Percentiles rank a stretch among this genome's conserved stretches.
These are phyloP conservation scores for Eucalyptus cladocalyx DNA, from an alignment of 345 rosid species.

Conservation along the genomic window DNA sequence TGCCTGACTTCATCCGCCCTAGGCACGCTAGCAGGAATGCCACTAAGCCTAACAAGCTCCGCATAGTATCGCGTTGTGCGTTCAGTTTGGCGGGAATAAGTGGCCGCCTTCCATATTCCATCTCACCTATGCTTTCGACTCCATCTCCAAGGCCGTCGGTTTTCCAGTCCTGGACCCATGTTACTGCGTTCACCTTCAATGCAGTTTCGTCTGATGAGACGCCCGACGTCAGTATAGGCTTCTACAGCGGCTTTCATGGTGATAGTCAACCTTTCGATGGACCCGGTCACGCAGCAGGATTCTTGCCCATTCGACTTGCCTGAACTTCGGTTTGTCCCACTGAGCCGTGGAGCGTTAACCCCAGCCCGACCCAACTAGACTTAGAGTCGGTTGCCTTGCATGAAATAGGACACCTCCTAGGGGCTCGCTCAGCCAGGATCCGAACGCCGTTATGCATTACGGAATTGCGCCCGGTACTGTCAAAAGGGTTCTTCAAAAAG, in stretches of 20 bases:
- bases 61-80: background rate
- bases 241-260: background rate
- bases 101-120: background rate
- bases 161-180: slow-evolving; percentile 6
- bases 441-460: slow-evolving; percentile 2
- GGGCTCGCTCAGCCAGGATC: slow-evolving; percentile 6
- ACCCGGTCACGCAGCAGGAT: background rate
- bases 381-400: slow-evolving; percentile 7
- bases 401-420: slow-evolving; percentile 12
- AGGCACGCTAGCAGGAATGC: background rate
- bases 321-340: background rate
- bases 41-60: background rate
- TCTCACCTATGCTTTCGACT: background rate
- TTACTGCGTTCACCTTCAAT: slow-evolving; percentile 2
- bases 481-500: background rate
- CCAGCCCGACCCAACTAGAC: background rate
- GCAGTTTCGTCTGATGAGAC: background rate
- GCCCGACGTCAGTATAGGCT: slow-evolving; percentile 1
- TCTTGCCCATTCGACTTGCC: slow-evolving; percentile 4
- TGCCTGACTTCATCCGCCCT: background rate
- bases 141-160: background rate
- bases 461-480: background rate
- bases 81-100: background rate
- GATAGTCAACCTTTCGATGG: slow-evolving; percentile 5
- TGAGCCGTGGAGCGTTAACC: slow-evolving; percentile 4